Base-by-base conservation (phyloP, 495 filamentous ascomycete genomes). In the Aspergillus bertholletiae region DNA sequence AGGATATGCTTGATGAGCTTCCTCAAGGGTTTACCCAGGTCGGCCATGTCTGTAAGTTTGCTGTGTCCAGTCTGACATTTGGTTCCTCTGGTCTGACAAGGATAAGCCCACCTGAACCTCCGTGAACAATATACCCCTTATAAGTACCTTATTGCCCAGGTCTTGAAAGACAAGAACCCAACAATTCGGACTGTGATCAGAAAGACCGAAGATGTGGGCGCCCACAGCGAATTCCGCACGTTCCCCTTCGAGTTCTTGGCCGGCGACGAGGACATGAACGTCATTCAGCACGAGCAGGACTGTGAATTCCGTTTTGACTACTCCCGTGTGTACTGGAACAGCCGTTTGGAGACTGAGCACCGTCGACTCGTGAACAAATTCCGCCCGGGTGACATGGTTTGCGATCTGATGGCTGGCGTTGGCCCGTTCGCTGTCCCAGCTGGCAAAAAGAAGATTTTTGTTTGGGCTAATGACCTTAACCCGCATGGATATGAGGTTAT, bases 391-490 rank as follows among this genome's bases (percentile, higher is more conserved):
- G 89, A 97, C 58, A 91, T 92, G 22, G 88, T 97, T 7, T 90
- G 87, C 75, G 94, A 99, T 68, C 89, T 97, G 55, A 99, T 99
- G 94, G 92, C 93, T 8, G 94, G 94, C 28, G 89, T 99, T 40
- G 94, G 94, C 1, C 94, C 94, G 1, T 99, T 99, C 68, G 92
- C 92, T 26, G 76, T 97, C 2, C 94, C 94, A 0, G 92, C 94
- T 1, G 94, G 89, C 23, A 93, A 87, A 74, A 92, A 87, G 69
- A 81, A 82, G 43, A 88, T 90, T n/a, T 93, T 96, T 59, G 92
- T 97, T 34, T 96, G 88, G 88, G 94, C 92, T 11, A 97, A 97
- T 66, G 94, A 99, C 65, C 82, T 97, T 63, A 99, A 99, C 62
- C 94, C 94, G 5, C 88, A 94, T 53, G 91, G 90, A 52, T 88